Evolutionary conservation across 179 eudicot genomes (phyloP), one percentile per base, ranked within the genome.

Genomic region (Heliamphora pulchella): DNA sequence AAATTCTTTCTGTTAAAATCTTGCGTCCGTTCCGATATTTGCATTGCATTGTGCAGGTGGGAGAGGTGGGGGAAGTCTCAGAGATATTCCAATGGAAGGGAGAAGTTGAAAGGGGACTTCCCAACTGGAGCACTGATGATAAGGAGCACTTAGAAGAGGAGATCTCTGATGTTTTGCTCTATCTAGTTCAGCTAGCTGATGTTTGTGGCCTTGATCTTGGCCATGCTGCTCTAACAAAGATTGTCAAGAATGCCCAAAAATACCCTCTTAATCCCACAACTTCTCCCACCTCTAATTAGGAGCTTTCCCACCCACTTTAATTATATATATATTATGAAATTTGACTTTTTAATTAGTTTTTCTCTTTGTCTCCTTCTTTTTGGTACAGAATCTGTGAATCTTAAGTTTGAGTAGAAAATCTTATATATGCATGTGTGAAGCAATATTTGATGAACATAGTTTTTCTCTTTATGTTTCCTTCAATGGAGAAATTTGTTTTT

Each of bases 1-100:
- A n/a, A n/a, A n/a, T n/a, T n/a, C n/a, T n/a, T n/a, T n/a, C n/a
- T n/a, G n/a, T n/a, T n/a, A n/a, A n/a, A n/a, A n/a, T n/a, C n/a
- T n/a, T n/a, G n/a, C n/a, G n/a, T n/a, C n/a, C n/a, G n/a, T n/a
- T n/a, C n/a, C n/a, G 31, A 41, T 66, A n/a, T 63, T 66, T 5
- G 71, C 17, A 20, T 18, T 50, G 22, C 13, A 4, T 47, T 53
- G 51, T 62, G 80, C 39, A 90, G 95, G 95, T 91, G 48, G 95
- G 93, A 83, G 95, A 91, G 79, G 93, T 91, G 43, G 95, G 95
- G 71, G 95, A 91, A 81, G 81, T 91, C 31, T 91, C 92, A 4
- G 93, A 91, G 82, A 88, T 91, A 87, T 91, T 91, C 70, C 94
- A 91, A 70, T 91, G 95, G 95, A 91, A 88, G 57, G 94, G 92